Evolutionary conservation across 2,329 filamentous ascomycete species (phyloP), one percentile per base, ranked within the genome.

Genomic region (Xylariales sp.): DNA sequence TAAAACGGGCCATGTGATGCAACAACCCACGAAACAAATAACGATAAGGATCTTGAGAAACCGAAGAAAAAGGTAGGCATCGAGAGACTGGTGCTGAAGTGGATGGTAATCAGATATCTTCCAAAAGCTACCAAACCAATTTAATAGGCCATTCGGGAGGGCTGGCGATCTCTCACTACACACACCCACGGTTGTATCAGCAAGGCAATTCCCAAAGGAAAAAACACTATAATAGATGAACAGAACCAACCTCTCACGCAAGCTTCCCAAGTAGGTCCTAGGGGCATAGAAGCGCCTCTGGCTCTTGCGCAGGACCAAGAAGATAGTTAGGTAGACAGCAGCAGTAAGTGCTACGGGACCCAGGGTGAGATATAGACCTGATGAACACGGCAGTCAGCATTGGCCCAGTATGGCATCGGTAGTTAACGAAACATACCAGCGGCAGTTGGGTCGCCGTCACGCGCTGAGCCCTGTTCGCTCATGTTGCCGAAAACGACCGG

Each of bases 11-110:
- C 93, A 97, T 18, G 93, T 94, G 67, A 98, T 90, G 73, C 87
- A 83, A 75, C 90, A 93, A 65, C 96, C 96, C 9, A 95, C 90
- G 53, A 98, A 87, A 80, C 91, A 94, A 72, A 97, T 91, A 67
- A 90, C 83, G 39, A 91, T 85, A 7, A 91, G 82, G 71, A 94
- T 91, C 76, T 94, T 93, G 71, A 98, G 82, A 76, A 95, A 97
- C 43, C 95, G 93, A 34, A 98, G 85, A 78, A 97, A 93, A 59
- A 98, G 89, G 80, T 95, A 98, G 39, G 92, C 92, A 78, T 99
- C 95, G 70, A 99, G 87, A 0, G 94, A 97, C 78, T 95, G 93
- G 82, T 97, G 93, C 75, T 96, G 93, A 28, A 98, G 87, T 32
- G 94, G 89, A 76, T 93, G 93, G 48, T 90, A 89, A 78, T 98